phyloP scores from a whole-genome alignment of 257 asterid species.

The Lantana camara region DNA sequence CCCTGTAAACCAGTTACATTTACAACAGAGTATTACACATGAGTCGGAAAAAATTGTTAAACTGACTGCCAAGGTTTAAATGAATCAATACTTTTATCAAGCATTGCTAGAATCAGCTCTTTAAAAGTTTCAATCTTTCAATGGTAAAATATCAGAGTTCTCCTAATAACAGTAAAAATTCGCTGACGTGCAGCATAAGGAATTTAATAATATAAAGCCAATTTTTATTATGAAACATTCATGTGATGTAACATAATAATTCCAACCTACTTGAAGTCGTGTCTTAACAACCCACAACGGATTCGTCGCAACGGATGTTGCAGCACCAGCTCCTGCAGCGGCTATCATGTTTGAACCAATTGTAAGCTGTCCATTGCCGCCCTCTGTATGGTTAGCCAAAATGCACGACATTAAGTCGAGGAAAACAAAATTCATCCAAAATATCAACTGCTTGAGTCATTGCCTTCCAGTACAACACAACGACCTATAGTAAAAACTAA shows the following conservation, averaged over 20 bases:
- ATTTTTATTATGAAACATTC: background rate
- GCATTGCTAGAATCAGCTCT: background rate
- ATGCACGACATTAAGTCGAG: background rate
- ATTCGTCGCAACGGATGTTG: constrained; percentile 75
- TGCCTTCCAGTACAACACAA: constrained; percentile 14
- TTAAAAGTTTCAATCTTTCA: constrained; percentile 4
- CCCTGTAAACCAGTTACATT: background rate
- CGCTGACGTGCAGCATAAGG: background rate
- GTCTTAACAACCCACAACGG: constrained; percentile 98
- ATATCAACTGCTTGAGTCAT: constrained; percentile 10
- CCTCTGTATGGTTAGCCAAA: constrained; percentile 50
- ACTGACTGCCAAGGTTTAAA: no score
- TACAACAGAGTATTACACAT: background rate
- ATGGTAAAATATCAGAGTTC: background rate
- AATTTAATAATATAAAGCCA: background rate
- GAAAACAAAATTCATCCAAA: constrained; percentile 10
- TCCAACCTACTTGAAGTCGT: constrained; percentile 78
- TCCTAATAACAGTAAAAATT: background rate
- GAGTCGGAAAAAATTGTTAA: no score
- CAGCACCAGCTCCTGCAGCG: constrained; percentile 95
- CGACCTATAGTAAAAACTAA: no score
- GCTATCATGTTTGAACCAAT: constrained; percentile 82
- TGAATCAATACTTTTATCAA: background rate
- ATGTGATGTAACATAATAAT: constrained; percentile 19
- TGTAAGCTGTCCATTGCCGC: constrained; percentile 56